A percentile compares a stretch with the other conserved stretches of the same genome.
Evolutionary conservation across 352 stramenopile species (phyloP).

Genomic region (Phytophthora tentaculata): DNA sequence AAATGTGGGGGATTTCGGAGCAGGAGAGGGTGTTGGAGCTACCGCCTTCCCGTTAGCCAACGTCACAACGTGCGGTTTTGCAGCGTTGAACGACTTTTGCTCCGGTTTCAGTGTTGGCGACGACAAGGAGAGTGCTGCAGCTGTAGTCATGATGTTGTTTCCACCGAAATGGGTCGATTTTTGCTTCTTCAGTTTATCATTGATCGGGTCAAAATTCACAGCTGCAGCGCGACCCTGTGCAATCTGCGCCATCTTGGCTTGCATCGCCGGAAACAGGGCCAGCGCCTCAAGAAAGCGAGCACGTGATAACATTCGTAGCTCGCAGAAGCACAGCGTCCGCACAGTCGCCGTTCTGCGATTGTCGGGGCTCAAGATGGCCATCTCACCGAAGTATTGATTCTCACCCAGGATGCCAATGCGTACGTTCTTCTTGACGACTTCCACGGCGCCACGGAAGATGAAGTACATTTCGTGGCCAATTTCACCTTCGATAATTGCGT

Average conservation of each 20-base stretch:
- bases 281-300: slow-evolving; percentile 65
- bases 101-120: slow-evolving; percentile 14
- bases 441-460: slow-evolving; percentile 73
- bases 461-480: slow-evolving; percentile 78
- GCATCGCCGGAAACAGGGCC: slow-evolving; percentile 57
- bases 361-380: slow-evolving; percentile 73
- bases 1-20: slow-evolving; percentile 4
- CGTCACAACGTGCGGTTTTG: slow-evolving; percentile 4
- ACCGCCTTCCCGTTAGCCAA: neutral
- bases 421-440: slow-evolving; percentile 46
- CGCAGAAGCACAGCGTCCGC: slow-evolving; percentile 74
- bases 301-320: slow-evolving; percentile 65
- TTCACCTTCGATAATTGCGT: slow-evolving; percentile 67
- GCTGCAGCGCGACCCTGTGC: slow-evolving; percentile 37
- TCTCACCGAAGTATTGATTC: slow-evolving; percentile 84
- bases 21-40: neutral
- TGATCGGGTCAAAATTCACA: slow-evolving; percentile 11
- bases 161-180: slow-evolving; percentile 22
- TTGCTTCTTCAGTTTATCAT: slow-evolving; percentile 32
- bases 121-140: slow-evolving; percentile 21
- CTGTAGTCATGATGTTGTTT: slow-evolving; percentile 18
- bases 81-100: neutral
- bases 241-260: slow-evolving; percentile 65
- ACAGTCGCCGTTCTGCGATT: slow-evolving; percentile 66
- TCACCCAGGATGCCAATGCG: slow-evolving; percentile 68